Base-by-base conservation (phyloP, 257 asterid genomes). In the Coffea canephora region DNA sequence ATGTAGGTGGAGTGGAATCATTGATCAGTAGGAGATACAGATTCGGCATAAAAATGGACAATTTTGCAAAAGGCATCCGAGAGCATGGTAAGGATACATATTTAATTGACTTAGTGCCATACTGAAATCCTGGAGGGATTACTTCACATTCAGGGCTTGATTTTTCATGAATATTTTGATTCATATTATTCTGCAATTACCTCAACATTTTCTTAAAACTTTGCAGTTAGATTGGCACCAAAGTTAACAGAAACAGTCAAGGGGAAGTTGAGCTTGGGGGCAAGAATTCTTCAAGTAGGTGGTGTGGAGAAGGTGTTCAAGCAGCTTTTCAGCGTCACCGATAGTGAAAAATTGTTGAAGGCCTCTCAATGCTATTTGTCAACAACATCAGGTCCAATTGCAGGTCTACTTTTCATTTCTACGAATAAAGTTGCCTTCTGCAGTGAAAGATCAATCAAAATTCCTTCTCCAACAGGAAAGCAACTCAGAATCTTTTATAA, bases 371-470 rank as follows among this genome's bases (percentile, higher is more conserved):
- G 76, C 70, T 78, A 78, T 8, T 75, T 75, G 11, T 75, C 78
- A 36, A 75, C 78, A 69, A 78, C 82, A 5, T n/a, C 48, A n/a
- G 82, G 82, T 39, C 82, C 78, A 21, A 59, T 75, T 61, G 71
- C 78, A 8, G 78, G 78, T 54, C 59, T 89, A 6, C 87, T 87
- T 19, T 89, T 86, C 25, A 50, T 87, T 25, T 87, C 90, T 0
- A 84, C 83, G 34, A 45, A 75, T 0, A 86, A 85, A 59, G 72
- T 86, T 36, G 87, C 89, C 49, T 89, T 89, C 82, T 83, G 89
- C 76, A 89, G 93, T 75, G 91, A 87, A 67, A 84, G 84, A 83
- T 82, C 88, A 23, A 81, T 87, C 25, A 87, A 89, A 46, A 15
- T 89, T 66, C 21, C 83, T 31, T 85, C 92, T 59, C 69, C 87